Evolutionary conservation across 176 grass and related monocot species (phyloP).

Genomic region (Calamus simplicifolius): DNA sequence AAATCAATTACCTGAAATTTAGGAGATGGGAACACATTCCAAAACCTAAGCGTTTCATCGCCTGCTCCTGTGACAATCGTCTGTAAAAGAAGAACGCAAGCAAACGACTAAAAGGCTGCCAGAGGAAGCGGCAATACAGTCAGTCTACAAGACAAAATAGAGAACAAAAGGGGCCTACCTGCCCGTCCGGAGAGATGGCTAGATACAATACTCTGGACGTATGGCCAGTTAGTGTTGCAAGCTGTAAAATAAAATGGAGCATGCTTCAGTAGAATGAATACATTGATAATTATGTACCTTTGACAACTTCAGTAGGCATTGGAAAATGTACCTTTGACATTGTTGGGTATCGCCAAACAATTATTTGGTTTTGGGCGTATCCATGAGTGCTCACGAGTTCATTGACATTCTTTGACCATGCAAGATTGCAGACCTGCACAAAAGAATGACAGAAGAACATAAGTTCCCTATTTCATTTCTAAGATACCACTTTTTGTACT

Average conservation of each 20-base stretch:
- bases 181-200: conserved; percentile 92
- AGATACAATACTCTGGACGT: conserved; percentile 86
- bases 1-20: conserved; percentile 66
- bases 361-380: conserved; percentile 98
- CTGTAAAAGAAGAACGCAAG: conserved; percentile 29
- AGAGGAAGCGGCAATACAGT: background rate
- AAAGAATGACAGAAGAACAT: background rate
- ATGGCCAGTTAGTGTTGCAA: conserved; percentile 87
- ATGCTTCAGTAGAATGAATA: background rate
- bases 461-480: background rate
- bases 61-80: conserved; percentile 96
- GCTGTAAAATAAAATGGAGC: conserved; percentile 35
- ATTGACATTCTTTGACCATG: conserved; percentile 98
- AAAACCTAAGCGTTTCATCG: conserved; percentile 92
- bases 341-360: conserved; percentile 97
- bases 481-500: no score
- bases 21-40: conserved; percentile 97
- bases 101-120: background rate
- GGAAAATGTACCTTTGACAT: conserved; percentile 74
- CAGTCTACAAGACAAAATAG: background rate
- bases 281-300: conserved; percentile 7
- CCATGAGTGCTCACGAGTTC: conserved; percentile 96
- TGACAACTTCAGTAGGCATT: conserved; percentile 1
- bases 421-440: conserved; percentile 91
- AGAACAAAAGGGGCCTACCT: conserved; percentile 34